Base-by-base conservation (phyloP, 805 yeast species). In the Debaryomyces hansenii region DNA sequence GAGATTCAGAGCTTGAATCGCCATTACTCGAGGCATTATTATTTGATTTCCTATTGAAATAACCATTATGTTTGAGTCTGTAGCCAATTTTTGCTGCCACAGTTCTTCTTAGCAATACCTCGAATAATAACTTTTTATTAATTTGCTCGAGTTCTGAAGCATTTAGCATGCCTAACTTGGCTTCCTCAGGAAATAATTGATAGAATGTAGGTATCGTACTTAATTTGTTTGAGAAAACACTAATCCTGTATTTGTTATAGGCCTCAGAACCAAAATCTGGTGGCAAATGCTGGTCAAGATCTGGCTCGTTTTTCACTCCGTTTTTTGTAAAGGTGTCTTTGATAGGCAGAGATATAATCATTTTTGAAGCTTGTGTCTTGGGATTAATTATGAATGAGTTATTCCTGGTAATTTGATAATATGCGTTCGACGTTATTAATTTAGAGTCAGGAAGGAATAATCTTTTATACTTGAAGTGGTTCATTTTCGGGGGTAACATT, bases 11-110 rank as follows among this genome's bases (percentile, higher is more conserved):
- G 27, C 10, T 24, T 12, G 45, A 37, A 14, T 40, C 32, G 5
- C 33, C 37, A 5, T 34, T 28, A 12, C 45, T 34, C 1, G 45
- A 14, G 10, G 33, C 29, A n/a, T 42, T 36, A 20, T 41, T 29
- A 20, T 14, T 31, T 12, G 32, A 32, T 10, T 54, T 54, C 4
- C 5, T 39, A 24, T 24, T 16, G 9, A 27, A 39, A 4, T 18
- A 18, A 4, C 42, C 42, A 38, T 46, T 48, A 31, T 61, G 62
- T 14, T 47, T 47, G 40, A 72, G 55, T 35, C 77, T 50, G 47
- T 60, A 72, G 3, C 57, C 69, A 20, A 72, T 60, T 54, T 72
- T 72, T 5, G 75, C 77, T 29, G 74, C 70, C 50, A 71, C 52
- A 1, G 76, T 72, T 46, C 74, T 54, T 47, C 77, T 60, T n/a